Base-by-base conservation (phyloP, 2,329 filamentous ascomycete genomes). In the Scedosporium boydii region DNA sequence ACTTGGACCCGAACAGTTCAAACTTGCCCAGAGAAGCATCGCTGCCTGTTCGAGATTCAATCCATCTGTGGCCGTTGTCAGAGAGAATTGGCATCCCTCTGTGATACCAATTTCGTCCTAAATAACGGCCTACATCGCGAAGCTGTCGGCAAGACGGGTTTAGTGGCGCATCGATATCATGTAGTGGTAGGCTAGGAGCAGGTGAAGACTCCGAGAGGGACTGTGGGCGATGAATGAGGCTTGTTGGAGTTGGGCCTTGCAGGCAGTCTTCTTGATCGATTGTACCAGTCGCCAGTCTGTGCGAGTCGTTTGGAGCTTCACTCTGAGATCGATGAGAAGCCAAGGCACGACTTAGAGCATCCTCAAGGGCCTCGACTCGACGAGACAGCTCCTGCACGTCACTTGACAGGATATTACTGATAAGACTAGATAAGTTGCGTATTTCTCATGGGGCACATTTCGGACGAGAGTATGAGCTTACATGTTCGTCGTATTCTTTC, bases 11-110 rank as follows among this genome's bases (percentile, higher is more conserved):
- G 1, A 64, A 63, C 3, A 62, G 62, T 53, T 67, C 63, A 55
- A 71, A 72, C 7, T 65, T 62, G 1, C 46, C 65, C 61, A 66
- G 29, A 63, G 64, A 62, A 14, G 72, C 68, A 2, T 66, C 68
- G 58, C 76, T 70, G 4, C 80, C 80, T 0, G 79, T 78, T 29
- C 75, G 73, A 12, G 77, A 70, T 34, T 75, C 71, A 41, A 83
- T 77, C 78, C 79, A 82, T 66, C 77, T 68, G 60, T 75, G 75
- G 5, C 80, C 80, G 14, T 78, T 73, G 0, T 72, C 68, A 0
- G 80, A 78, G 48, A 83, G 74, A 48, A 81, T 75, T 0, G 80
- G 81, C 1, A 82, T 75, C 6, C 81, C 79, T 14, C 77, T 79
- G 58, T 76, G 73, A 6, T 76, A 70, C 66, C 76, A 80, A 38